These are phyloP conservation scores for Aspergillus pseudonomiae DNA, from an alignment of 2,329 filamentous ascomycete genomes.

Conservation along the genomic window DNA sequence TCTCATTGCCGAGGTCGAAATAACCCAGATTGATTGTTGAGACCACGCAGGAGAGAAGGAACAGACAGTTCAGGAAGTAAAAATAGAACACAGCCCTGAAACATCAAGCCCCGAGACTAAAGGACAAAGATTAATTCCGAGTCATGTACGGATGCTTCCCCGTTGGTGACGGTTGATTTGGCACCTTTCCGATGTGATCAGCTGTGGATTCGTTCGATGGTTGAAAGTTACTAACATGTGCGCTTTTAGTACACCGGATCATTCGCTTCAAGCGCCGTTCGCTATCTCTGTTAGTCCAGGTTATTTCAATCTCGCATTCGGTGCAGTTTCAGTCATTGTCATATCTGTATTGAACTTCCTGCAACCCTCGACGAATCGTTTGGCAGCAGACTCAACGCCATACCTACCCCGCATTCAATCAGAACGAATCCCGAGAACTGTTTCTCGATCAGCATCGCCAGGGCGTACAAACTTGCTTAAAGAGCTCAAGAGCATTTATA, in stretches of 20 bases:
- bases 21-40: not conserved
- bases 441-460: not conserved
- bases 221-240: not conserved
- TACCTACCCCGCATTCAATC: constrained; percentile 12
- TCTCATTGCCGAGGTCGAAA: not conserved
- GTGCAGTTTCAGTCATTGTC: not conserved
- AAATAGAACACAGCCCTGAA: constrained; percentile 23
- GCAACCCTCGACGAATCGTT: not conserved
- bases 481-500: not conserved
- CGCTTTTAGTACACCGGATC: not conserved
- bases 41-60: not conserved
- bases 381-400: constrained; percentile 4
- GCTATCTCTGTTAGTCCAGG: not conserved
- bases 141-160: not conserved
- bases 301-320: not conserved
- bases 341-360: not conserved
- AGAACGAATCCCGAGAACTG: not conserved
- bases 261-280: not conserved
- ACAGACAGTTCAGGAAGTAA: constrained; percentile 5
- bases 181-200: not conserved
- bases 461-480: not conserved
- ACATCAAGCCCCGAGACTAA: constrained; percentile 10
- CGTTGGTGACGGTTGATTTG: not conserved
- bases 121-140: not conserved
- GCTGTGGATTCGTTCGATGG: not conserved